Base-by-base conservation (phyloP, 306 rosid species). In the Lotus japonicus region DNA sequence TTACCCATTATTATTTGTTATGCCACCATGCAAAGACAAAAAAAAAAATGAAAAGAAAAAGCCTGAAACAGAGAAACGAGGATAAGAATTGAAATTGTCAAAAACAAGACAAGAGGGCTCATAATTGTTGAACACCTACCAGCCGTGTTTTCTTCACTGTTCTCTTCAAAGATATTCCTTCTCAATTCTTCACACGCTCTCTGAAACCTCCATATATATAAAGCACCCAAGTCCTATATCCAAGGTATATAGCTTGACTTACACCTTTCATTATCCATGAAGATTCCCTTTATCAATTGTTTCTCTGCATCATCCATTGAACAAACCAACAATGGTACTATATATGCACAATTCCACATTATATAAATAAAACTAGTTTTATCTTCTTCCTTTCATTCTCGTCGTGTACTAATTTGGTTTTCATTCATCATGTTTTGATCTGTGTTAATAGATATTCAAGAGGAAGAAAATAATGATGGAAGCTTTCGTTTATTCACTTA, bases 401-500 rank as follows among this genome's bases (percentile, higher is more conserved):
- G 11, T 52, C 7, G 11, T 48, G 9, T 7, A 7, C 4, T 26
- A 6, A 11, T 55, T 60, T 39, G 26, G 7, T 31, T 21, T 56
- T 23, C 48, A 21, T 16, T 55, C 26, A 48, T 11, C 9, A 8
- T 70, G 31, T 16, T 57, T 49, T 61, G 8, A 52, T 59, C 0
- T 75, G 6, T 57, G 36, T 57, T 64, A 6, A 11, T 35, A 43
- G 75, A 48, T 0, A 50, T 10, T 60, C 62, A 72, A 72, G 95
- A n/a, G n/a, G n/a, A n/a, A 71, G 45, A 78, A 26, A 5, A 4
- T 2, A 79, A 58, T 55, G 78, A 69, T 49, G 87, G 81, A 55
- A 77, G 45, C 44, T 88, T 94, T 75, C 88, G 90, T 45, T 50
- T 88, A 0, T 94, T 88, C 75, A 77, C 89, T 39, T 77, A 57